A percentile compares a stretch with the other conserved stretches of the same genome.
Evolutionary conservation across 331 rosid species (phyloP).

Genomic region (Ulmus americana): DNA sequence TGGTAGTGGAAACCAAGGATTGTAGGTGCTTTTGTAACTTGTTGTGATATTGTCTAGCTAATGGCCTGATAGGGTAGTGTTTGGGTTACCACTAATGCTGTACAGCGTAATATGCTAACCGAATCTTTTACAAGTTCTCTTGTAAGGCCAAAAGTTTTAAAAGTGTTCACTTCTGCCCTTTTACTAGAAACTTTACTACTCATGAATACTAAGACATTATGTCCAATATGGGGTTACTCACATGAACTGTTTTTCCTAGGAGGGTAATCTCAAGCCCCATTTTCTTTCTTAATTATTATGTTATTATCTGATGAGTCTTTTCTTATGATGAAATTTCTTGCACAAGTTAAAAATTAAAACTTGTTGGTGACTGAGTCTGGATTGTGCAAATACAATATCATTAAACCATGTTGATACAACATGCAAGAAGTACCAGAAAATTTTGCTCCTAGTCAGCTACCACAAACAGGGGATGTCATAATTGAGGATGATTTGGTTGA

Average conservation of each 20-base stretch:
- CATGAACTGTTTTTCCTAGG: constrained; percentile 90
- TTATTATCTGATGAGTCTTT: background rate
- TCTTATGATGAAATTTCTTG: constrained; percentile 7
- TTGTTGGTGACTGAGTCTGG: constrained; percentile 92
- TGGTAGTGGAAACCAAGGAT: too few species aligned
- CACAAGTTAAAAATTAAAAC: constrained; percentile 77
- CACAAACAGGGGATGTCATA: constrained; percentile 80
- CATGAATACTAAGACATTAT: constrained; percentile 92
- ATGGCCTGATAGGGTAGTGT: too few species aligned
- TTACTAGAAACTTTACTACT: constrained; percentile 52
- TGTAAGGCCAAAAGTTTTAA: constrained; percentile 92
- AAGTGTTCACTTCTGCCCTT: constrained; percentile 94
- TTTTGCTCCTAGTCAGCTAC: constrained; percentile 98
- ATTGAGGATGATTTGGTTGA: constrained; percentile 95
- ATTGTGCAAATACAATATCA: constrained; percentile 88
- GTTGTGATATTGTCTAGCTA: too few species aligned
- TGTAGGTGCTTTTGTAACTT: too few species aligned
- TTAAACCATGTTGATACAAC: constrained; percentile 55
- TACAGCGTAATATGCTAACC: constrained; percentile 1
- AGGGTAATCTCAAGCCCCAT: constrained; percentile 59
- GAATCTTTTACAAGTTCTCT: constrained; percentile 62
- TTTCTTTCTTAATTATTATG: constrained; percentile 15
- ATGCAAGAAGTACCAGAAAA: constrained; percentile 98
- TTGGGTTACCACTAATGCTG: too few species aligned
- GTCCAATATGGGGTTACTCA: constrained; percentile 88